phyloP scores from a whole-genome alignment of 2,329 filamentous ascomycete species.

The Stemphylium beticola region DNA sequence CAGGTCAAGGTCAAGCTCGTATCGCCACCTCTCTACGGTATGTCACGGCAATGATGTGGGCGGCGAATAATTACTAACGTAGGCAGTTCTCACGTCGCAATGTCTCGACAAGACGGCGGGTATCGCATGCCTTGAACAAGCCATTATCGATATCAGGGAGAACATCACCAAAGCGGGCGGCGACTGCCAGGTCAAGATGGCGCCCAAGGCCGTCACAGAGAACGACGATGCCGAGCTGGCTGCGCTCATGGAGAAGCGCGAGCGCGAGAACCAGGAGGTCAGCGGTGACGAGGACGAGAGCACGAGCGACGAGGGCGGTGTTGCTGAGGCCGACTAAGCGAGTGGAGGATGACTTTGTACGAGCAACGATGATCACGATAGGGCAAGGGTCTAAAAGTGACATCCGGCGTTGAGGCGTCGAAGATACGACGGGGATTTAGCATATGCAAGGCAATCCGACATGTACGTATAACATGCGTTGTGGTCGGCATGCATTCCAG shows the following conservation, averaged over 20 bases:
- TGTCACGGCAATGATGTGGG: neutral
- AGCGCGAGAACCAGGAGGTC: conserved; percentile 96
- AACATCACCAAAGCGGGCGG: conserved; percentile 82
- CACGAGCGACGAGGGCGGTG: conserved; percentile 85
- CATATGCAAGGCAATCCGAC: conserved; percentile 25
- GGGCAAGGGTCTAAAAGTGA: conserved; percentile 33
- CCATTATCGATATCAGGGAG: conserved; percentile 83
- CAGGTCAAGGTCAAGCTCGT: conserved; percentile 99
- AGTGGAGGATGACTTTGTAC: conserved; percentile 13
- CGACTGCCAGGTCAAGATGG: conserved; percentile 91
- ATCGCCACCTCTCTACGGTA: conserved; percentile 85
- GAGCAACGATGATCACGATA: conserved; percentile 22
- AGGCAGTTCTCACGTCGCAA: conserved; percentile 82
- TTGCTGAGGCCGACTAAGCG: conserved; percentile 45
- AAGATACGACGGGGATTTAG: conserved; percentile 20
- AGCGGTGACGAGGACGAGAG: conserved; percentile 96
- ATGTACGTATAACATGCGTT: conserved; percentile 20
- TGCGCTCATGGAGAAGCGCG: conserved; percentile 98
- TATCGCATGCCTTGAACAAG: conserved; percentile 83
- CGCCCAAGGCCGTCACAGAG: conserved; percentile 98
- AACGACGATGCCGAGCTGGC: conserved; percentile 97
- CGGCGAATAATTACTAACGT: conserved; percentile 18
- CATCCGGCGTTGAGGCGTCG: conserved; percentile 36
- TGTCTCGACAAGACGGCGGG: conserved; percentile 91
- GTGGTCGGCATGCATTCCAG: conserved; percentile 1